Evolutionary conservation across 2,329 filamentous ascomycete genomes (phyloP).

Genomic region (Chrysoporthe deuterocubensis): DNA sequence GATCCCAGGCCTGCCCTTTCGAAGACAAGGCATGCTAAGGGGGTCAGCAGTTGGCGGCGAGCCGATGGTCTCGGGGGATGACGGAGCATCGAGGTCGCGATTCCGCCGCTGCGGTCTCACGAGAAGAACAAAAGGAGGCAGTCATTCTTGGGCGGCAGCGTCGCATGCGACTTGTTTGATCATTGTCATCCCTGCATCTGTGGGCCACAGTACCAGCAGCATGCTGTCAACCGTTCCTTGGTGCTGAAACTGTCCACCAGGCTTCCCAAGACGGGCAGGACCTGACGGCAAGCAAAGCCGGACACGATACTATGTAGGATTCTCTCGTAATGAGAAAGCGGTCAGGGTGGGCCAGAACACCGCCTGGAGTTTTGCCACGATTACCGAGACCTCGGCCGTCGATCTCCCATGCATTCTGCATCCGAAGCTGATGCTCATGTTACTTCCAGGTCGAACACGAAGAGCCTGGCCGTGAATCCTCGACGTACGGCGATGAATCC

Average conservation of each 20-base stretch:
- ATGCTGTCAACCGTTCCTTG: not conserved
- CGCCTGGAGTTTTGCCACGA: not conserved
- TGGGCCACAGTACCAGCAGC: not conserved
- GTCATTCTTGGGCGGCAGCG: not conserved
- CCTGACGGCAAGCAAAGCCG: constrained; percentile 4
- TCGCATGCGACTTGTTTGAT: not conserved
- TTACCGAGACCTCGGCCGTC: not conserved
- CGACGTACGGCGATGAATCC: not conserved
- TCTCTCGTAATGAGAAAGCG: not conserved
- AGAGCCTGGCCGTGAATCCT: not conserved
- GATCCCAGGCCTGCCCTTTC: not conserved
- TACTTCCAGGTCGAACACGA: not conserved
- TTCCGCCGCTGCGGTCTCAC: not conserved
- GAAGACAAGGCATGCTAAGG: not conserved
- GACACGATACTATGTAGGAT: not conserved
- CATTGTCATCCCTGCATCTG: not conserved
- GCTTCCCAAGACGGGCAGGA: not conserved
- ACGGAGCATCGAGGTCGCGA: not conserved
- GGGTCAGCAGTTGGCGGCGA: not conserved
- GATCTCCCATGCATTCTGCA: not conserved
- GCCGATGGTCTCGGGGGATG: not conserved
- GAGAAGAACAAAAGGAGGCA: not conserved
- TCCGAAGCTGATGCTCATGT: not conserved
- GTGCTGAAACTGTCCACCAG: not conserved
- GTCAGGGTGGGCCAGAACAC: not conserved